A percentile compares a stretch with the other conserved stretches of the same genome.
Conservation (phyloP, 768 basidiomycete species). For the Sporobolomyces phaffii region DNA sequence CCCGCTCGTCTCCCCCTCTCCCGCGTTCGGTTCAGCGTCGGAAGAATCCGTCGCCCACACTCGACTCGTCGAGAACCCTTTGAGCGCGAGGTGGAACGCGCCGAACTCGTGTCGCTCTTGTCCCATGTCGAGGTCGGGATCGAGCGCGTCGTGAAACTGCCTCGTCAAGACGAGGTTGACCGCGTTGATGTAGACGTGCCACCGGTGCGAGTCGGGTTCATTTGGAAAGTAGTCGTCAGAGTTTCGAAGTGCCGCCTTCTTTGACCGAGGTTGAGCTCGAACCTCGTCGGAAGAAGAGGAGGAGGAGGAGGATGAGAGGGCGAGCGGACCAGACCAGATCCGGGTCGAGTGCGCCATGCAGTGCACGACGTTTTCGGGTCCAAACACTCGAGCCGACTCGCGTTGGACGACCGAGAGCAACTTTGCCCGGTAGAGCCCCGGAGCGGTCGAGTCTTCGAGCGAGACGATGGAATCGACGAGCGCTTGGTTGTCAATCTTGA, state of each 20-base stretch:
- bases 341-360: slow-evolving; percentile 40
- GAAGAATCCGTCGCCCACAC: slow-evolving; percentile 36
- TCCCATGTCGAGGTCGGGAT: slow-evolving; percentile 40
- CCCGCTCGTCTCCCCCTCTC: background rate
- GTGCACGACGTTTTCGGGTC: slow-evolving; percentile 21
- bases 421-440: slow-evolving; percentile 7
- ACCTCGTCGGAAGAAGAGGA: background rate
- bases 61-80: slow-evolving; percentile 37
- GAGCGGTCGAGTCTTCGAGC: background rate
- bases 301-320: background rate
- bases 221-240: slow-evolving; percentile 40
- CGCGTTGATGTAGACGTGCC: slow-evolving; percentile 35
- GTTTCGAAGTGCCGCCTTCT: slow-evolving; percentile 17
- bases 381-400: slow-evolving; percentile 24
- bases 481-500: slow-evolving; percentile 43
- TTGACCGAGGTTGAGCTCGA: background rate
- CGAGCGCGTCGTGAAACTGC: background rate
- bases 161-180: slow-evolving; percentile 16
- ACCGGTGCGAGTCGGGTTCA: slow-evolving; percentile 35
- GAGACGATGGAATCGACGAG: slow-evolving; percentile 18
- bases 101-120: slow-evolving; percentile 20
- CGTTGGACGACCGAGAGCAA: slow-evolving; percentile 1
- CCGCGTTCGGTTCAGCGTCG: no score
- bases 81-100: slow-evolving; percentile 26
- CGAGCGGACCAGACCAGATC: slow-evolving; percentile 13